These are phyloP conservation scores for Lunasporangiospora selenospora DNA, from an alignment of 192 early-diverging fungal species.

Conservation along the genomic window DNA sequence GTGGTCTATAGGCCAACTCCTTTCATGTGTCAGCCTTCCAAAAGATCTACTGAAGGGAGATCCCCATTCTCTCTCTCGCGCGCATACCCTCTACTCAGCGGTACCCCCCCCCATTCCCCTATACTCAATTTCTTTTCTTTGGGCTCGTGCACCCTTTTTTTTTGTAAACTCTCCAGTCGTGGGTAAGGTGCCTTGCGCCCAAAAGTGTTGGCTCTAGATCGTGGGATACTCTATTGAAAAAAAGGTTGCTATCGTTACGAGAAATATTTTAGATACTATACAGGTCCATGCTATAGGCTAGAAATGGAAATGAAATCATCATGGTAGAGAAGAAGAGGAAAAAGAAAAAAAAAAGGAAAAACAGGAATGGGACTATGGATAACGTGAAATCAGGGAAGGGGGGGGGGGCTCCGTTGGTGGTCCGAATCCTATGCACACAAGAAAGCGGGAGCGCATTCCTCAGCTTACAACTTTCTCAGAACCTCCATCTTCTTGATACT, in stretches of 20 bases:
- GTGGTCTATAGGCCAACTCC: too few relatives aligned
- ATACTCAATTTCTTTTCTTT: too few relatives aligned
- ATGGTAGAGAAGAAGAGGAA: not conserved
- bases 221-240: too few relatives aligned
- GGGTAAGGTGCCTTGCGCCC: not conserved
- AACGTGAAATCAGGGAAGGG: not conserved
- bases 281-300: not conserved
- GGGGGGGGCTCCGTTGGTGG: not conserved
- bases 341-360: not conserved
- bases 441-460: not conserved
- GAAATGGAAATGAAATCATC: not conserved
- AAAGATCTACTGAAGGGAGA: too few relatives aligned
- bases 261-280: not conserved
- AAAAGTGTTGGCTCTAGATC: not conserved
- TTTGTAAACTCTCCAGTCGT: too few relatives aligned
- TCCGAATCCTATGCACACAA: not conserved
- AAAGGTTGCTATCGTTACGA: too few relatives aligned
- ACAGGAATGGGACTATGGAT: not conserved
- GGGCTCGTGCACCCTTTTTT: too few relatives aligned
- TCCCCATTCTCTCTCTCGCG: too few relatives aligned
- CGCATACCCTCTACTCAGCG: too few relatives aligned
- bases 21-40: too few relatives aligned
- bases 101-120: too few relatives aligned
- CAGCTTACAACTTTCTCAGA: slow-evolving; percentile 26
- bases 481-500: slow-evolving; percentile 58